Evolutionary conservation across 1,139 yeast genomes (phyloP).

Genomic region (Scheffersomyces cryptocercus): DNA sequence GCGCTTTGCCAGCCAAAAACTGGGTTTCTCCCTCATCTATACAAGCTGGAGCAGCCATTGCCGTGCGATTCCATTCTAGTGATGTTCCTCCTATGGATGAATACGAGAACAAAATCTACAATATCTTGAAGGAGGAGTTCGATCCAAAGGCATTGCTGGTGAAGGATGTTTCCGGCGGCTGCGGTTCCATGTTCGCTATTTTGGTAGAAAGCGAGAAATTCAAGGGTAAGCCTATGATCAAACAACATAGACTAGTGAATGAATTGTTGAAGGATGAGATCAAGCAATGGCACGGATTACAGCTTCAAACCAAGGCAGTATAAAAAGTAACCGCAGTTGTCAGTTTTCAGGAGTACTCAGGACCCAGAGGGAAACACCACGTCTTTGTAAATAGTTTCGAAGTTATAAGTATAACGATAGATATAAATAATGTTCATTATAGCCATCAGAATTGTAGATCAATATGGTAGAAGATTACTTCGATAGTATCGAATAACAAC

Average conservation of each 20-base stretch:
- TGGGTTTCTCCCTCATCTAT: no score
- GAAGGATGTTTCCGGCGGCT: conserved; percentile 86
- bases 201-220: conserved; percentile 71
- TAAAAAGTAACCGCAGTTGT: conserved; percentile 4
- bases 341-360: neutral
- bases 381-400: no score
- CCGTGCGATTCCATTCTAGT: conserved; percentile 6
- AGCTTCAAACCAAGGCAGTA: conserved; percentile 69
- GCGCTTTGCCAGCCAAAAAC: no score
- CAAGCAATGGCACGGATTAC: conserved; percentile 92
- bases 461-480: no score
- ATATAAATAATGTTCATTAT: no score
- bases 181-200: conserved; percentile 98
- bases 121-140: conserved; percentile 54
- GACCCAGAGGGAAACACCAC: no score
- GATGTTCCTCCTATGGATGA: conserved; percentile 43
- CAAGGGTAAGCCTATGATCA: conserved; percentile 78
- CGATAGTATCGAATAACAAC: no score
- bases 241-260: conserved; percentile 91
- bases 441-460: no score
- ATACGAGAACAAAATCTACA: conserved; percentile 67
- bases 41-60: neutral
- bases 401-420: no score
- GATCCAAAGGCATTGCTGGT: conserved; percentile 64
- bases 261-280: conserved; percentile 81